Conservation (phyloP, 176 grass and related monocot genomes). For the Oryza australiensis region DNA sequence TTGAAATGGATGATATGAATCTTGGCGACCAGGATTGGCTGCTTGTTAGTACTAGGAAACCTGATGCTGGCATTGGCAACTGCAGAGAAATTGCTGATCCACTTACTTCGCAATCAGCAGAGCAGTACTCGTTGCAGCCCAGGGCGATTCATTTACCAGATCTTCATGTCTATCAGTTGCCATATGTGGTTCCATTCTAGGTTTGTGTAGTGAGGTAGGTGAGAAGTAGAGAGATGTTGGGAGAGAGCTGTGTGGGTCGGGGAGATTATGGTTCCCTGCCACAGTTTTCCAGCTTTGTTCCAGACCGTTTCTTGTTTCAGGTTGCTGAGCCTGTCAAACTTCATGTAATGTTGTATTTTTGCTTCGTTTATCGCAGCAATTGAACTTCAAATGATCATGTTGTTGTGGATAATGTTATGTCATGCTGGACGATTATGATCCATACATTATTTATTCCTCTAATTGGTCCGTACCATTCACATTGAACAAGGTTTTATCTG, state of each 20-base stretch:
- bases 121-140: slow-evolving; percentile 44
- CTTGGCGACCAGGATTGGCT: slow-evolving; percentile 42
- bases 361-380: not conserved
- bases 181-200: slow-evolving; percentile 56
- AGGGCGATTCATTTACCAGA: slow-evolving; percentile 34
- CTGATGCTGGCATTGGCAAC: slow-evolving; percentile 20
- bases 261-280: slow-evolving; percentile 28
- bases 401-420: not conserved
- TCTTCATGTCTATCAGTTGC: slow-evolving; percentile 39
- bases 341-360: slow-evolving; percentile 7
- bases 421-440: not conserved
- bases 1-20: slow-evolving; percentile 16
- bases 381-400: not conserved
- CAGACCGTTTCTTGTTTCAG: slow-evolving; percentile 1
- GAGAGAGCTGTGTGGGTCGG: slow-evolving; percentile 45
- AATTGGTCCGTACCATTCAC: not conserved
- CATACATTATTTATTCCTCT: not conserved
- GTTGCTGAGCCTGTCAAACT: not conserved
- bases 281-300: slow-evolving; percentile 59
- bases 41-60: slow-evolving; percentile 20
- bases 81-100: slow-evolving; percentile 39
- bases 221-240: slow-evolving; percentile 28
- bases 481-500: not conserved
- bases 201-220: slow-evolving; percentile 27
- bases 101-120: not conserved